phyloP scores from a whole-genome alignment of 1,139 yeast species.

The Debaryomyces sp. region DNA sequence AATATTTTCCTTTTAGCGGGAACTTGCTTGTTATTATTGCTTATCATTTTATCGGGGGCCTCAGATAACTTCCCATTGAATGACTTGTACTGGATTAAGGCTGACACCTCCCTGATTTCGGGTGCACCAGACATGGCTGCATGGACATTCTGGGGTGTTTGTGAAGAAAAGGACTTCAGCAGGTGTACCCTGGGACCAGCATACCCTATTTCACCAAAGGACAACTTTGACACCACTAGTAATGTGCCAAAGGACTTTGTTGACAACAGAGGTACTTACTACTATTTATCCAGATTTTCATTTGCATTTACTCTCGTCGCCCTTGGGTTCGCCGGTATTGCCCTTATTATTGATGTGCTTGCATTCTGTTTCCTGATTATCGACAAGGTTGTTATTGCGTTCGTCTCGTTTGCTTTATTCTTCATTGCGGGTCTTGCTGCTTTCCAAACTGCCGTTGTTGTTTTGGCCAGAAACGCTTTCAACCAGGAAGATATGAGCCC shows the following conservation, averaged over 20 bases:
- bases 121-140: slow-evolving; percentile 59
- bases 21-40: slow-evolving; percentile 57
- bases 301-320: slow-evolving; percentile 68
- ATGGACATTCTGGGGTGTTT: slow-evolving; percentile 87
- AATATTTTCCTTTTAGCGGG: slow-evolving; percentile 52
- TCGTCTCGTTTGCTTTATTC: slow-evolving; percentile 54
- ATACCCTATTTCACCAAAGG: slow-evolving; percentile 70
- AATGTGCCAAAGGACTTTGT: slow-evolving; percentile 59
- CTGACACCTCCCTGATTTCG: slow-evolving; percentile 59
- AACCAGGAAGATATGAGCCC: slow-evolving; percentile 41
- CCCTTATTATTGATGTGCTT: slow-evolving; percentile 42
- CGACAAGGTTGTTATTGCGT: slow-evolving; percentile 56
- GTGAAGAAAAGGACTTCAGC: slow-evolving; percentile 46
- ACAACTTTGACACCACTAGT: slow-evolving; percentile 58
- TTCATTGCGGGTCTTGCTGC: slow-evolving; percentile 63
- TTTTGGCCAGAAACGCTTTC: slow-evolving; percentile 68
- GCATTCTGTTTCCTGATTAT: slow-evolving; percentile 51
- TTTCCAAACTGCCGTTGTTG: slow-evolving; percentile 67
- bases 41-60: slow-evolving; percentile 69
- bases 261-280: slow-evolving; percentile 59
- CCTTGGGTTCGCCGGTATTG: slow-evolving; percentile 53
- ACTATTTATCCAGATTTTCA: slow-evolving; percentile 69
- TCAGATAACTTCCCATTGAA: slow-evolving; percentile 62
- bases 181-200: slow-evolving; percentile 56
- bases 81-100: slow-evolving; percentile 71